Evolutionary conservation across 441 rosid genomes (phyloP).

Genomic region (Gossypium trilobum): DNA sequence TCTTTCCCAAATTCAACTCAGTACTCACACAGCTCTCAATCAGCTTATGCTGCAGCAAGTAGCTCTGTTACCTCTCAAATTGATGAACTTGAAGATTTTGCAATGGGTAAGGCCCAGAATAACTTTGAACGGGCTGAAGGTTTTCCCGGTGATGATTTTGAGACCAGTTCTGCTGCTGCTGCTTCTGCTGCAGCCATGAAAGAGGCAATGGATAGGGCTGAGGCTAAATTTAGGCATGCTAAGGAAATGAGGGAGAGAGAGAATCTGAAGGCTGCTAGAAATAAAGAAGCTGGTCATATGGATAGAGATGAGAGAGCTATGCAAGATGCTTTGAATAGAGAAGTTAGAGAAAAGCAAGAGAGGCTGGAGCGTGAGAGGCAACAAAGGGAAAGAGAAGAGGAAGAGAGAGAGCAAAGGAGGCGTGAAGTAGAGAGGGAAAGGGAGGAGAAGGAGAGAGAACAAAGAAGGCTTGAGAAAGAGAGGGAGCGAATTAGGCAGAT

Average conservation of each 20-base stretch:
- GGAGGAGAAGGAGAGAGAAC: slow-evolving; percentile 61
- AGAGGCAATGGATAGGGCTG: slow-evolving; percentile 93
- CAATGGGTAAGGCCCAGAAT: slow-evolving; percentile 34
- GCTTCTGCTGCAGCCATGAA: slow-evolving; percentile 89
- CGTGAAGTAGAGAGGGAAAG: slow-evolving; percentile 38
- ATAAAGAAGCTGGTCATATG: slow-evolving; percentile 44
- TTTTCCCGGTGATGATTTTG: slow-evolving; percentile 45
- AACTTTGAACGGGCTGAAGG: slow-evolving; percentile 38
- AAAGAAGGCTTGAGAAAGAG: slow-evolving; percentile 51
- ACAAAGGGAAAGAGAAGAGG: slow-evolving; percentile 46
- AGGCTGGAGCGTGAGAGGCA: slow-evolving; percentile 33
- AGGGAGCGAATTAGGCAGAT: slow-evolving; percentile 32
- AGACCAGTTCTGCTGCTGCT: slow-evolving; percentile 44
- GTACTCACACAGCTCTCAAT: slow-evolving; percentile 33
- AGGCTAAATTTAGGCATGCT: slow-evolving; percentile 79
- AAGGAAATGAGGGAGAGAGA: slow-evolving; percentile 75
- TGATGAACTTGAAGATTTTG: slow-evolving; percentile 65
- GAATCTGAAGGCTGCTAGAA: slow-evolving; percentile 57
- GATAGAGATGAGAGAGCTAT: slow-evolving; percentile 37
- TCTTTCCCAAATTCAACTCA: slow-evolving; percentile 37
- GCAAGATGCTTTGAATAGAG: slow-evolving; percentile 55
- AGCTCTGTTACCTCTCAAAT: slow-evolving; percentile 39
- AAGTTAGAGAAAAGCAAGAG: slow-evolving; percentile 56
- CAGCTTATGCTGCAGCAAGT: slow-evolving; percentile 32
- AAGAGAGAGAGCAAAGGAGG: slow-evolving; percentile 41